phyloP scores from a whole-genome alignment of 1,284 basidiomycete genomes.

The Sporisorium iseilematis-ciliati region DNA sequence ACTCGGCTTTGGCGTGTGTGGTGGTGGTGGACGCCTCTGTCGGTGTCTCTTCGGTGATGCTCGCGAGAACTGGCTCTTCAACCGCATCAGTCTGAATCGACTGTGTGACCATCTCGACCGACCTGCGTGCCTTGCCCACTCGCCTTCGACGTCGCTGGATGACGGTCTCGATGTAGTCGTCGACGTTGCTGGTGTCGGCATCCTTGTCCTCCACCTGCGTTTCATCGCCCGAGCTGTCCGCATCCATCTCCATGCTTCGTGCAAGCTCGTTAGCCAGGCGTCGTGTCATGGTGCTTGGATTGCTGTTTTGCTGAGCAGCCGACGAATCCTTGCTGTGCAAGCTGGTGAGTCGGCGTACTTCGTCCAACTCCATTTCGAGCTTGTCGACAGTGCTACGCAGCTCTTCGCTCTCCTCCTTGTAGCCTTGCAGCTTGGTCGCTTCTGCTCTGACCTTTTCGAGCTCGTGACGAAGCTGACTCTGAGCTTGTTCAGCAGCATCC shows the following conservation, averaged over 20 bases:
- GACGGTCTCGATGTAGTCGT: conserved; percentile 51
- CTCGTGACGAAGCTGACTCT: conserved; percentile 26
- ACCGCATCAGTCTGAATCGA: conserved; percentile 39
- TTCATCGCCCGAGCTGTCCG: conserved; percentile 39
- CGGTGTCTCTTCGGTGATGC: not conserved
- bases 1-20: not conserved
- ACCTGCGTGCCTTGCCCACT: conserved; percentile 40
- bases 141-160: conserved; percentile 45
- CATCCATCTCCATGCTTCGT: conserved; percentile 34
- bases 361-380: conserved; percentile 49
- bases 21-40: not conserved
- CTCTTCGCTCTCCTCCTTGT: conserved; percentile 40
- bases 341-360: conserved; percentile 37
- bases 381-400: conserved; percentile 36
- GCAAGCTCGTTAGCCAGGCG: conserved; percentile 49
- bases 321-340: conserved; percentile 43
- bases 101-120: conserved; percentile 44
- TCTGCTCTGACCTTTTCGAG: conserved; percentile 34
- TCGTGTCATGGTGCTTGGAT: conserved; percentile 28
- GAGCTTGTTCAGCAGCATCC: conserved; percentile 21
- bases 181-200: conserved; percentile 38
- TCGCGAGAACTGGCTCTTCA: conserved; percentile 9
- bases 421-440: conserved; percentile 27
- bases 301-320: conserved; percentile 67
- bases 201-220: conserved; percentile 49